Evolutionary conservation across 1,284 basidiomycete genomes (phyloP).

Genomic region (Bondarzewia mesenterica): DNA sequence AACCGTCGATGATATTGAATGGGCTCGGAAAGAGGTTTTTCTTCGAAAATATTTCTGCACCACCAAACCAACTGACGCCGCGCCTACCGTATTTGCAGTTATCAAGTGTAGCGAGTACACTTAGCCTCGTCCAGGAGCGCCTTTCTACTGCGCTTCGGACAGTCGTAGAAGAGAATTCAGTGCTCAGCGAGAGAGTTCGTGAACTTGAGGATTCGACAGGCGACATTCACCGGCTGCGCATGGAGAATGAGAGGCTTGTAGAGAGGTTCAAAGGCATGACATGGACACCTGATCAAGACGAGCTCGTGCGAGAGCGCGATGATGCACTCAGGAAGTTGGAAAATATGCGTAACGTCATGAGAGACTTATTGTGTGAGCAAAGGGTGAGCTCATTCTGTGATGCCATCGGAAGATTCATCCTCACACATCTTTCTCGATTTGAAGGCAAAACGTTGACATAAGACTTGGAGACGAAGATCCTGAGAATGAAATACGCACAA

Average conservation of each 20-base stretch:
- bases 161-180: slow-evolving; percentile 15
- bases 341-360: slow-evolving; percentile 13
- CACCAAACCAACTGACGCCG: too few relatives aligned
- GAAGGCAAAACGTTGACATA: too few relatives aligned
- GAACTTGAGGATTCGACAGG: slow-evolving; percentile 4
- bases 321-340: slow-evolving; percentile 13
- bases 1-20: too few relatives aligned
- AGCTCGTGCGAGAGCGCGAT: slow-evolving; percentile 13
- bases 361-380: slow-evolving; percentile 6
- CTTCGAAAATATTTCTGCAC: too few relatives aligned
- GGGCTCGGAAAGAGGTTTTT: too few relatives aligned
- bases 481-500: too few relatives aligned
- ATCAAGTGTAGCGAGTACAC: too few relatives aligned
- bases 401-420: neutral
- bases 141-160: too few relatives aligned
- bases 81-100: too few relatives aligned
- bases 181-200: slow-evolving; percentile 8
- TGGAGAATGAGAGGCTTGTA: slow-evolving; percentile 8
- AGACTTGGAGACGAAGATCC: too few relatives aligned
- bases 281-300: slow-evolving; percentile 10
- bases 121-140: too few relatives aligned
- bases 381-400: neutral
- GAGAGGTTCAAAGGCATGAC: slow-evolving; percentile 7
- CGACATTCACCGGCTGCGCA: slow-evolving; percentile 7
- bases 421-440: too few relatives aligned